These are phyloP conservation scores for Solanum hybrid DNA, from an alignment of 305 asterid genomes.

Conservation along the genomic window DNA sequence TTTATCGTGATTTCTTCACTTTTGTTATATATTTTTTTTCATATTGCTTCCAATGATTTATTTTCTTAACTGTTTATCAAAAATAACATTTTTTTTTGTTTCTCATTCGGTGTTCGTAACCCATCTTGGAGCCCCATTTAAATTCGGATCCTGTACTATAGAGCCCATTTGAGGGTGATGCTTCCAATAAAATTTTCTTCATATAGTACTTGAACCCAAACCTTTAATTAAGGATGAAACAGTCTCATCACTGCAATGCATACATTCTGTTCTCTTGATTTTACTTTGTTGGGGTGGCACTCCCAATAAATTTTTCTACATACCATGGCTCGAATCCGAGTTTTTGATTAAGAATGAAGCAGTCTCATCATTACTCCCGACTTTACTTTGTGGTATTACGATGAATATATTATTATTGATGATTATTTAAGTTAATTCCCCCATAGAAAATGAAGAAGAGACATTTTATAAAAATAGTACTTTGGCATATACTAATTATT, in stretches of 20 bases:
- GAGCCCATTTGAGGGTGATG: neutral
- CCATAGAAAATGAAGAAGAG: neutral
- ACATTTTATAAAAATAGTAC: neutral
- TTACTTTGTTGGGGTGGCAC: neutral
- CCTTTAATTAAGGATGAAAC: neutral
- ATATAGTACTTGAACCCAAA: neutral
- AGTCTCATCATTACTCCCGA: no score
- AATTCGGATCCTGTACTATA: neutral
- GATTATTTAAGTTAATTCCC: neutral
- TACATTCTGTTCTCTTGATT: neutral
- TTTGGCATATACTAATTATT: neutral
- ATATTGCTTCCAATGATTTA: neutral
- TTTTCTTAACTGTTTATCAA: neutral
- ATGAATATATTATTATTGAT: neutral
- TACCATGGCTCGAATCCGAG: no score
- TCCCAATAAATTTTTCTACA: neutral
- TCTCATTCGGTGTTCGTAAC: neutral
- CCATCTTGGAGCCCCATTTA: fast-evolving
- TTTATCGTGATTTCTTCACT: neutral
- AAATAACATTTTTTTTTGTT: no score
- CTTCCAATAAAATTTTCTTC: neutral
- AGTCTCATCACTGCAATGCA: neutral
- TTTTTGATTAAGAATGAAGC: fast-evolving
- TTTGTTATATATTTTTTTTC: neutral
- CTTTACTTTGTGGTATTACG: neutral